Base-by-base conservation (phyloP, 768 basidiomycete genomes). In the Russula dissimulans region DNA sequence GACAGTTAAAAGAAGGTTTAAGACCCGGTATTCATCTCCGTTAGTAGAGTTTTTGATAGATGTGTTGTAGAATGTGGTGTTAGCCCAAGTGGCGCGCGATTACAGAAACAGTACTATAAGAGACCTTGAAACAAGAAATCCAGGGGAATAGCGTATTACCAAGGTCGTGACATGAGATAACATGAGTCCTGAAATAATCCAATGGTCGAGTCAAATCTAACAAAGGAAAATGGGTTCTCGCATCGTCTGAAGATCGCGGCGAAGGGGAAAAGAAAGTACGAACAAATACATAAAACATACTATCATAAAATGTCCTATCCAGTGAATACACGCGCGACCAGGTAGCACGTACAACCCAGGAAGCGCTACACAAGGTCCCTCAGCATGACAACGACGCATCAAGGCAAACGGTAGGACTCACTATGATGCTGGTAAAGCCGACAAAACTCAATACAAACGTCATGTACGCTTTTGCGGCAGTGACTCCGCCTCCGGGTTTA, bases 371-470 rank as follows among this genome's bases (percentile, higher is more conserved):
- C 42, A 10, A 32, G 15, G 36, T 26, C 48, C 48, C 26, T 66
- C 76, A 70, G 26, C 8, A 60, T 29, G 34, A n/a, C 10, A 17
- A 31, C 12, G 0, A 57, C 12, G 34, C n/a, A 34, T 3, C 15
- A 55, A 54, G 14, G 29, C 29, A 8, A 60, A 3, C 5, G 54
- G 22, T 14, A 7, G 22, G 46, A 56, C 78, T 69, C 60, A 79
- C 79, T 56, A 87, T 83, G 47, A 78, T 71, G 67, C 88, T 91
- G 15, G 85, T 86, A 61, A 92, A 79, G 5, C 89, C 88, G 38
- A 91, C 89, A 67, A 92, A 91, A 12, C 79, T 78, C 29, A 95
- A 78, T 59, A 94, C 85, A 70, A 92, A 87, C 26, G 84, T 78
- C 72, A 94, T 77, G 71, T 94, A 93, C 38, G 75, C 79, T 68